Evolutionary conservation across 2,329 filamentous ascomycete species (phyloP).

Genomic region (Paracoccidioides lutzii): DNA sequence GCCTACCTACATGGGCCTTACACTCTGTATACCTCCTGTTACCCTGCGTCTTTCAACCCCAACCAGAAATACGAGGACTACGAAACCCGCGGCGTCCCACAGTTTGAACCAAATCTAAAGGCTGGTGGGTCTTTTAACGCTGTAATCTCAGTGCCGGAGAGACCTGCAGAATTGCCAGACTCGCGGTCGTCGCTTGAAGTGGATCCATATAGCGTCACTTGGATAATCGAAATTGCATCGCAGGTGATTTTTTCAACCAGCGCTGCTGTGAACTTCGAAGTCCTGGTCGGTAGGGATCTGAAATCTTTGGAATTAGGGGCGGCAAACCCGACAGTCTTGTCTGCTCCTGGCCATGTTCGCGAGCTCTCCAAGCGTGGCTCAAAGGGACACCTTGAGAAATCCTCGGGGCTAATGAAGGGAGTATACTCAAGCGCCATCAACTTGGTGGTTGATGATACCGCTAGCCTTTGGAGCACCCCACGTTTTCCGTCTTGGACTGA

Average conservation of each 20-base stretch:
- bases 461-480: constrained; percentile 85
- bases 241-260: constrained; percentile 90
- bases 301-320: constrained; percentile 62
- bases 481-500: constrained; percentile 53
- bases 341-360: constrained; percentile 54
- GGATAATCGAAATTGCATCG: constrained; percentile 82
- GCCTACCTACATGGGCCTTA: constrained; percentile 96
- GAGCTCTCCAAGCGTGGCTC: constrained; percentile 58
- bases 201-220: constrained; percentile 51
- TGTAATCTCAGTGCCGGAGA: constrained; percentile 64
- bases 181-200: constrained; percentile 34
- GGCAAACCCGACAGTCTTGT: constrained; percentile 41
- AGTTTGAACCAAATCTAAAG: constrained; percentile 94
- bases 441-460: constrained; percentile 75
- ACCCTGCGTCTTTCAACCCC: constrained; percentile 70
- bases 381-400: constrained; percentile 16
- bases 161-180: constrained; percentile 44
- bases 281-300: constrained; percentile 74
- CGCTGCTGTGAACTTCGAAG: constrained; percentile 75
- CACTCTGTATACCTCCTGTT: constrained; percentile 73
- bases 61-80: constrained; percentile 62
- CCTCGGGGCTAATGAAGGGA: constrained; percentile 38
- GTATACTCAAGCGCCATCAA: constrained; percentile 72
- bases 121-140: constrained; percentile 79
- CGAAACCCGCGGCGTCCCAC: constrained; percentile 61